Percentiles rank a stretch among this genome's conserved stretches.
Evolutionary conservation across 2,329 filamentous ascomycete genomes (phyloP).

Genomic region (Beauveria brongniartii): DNA sequence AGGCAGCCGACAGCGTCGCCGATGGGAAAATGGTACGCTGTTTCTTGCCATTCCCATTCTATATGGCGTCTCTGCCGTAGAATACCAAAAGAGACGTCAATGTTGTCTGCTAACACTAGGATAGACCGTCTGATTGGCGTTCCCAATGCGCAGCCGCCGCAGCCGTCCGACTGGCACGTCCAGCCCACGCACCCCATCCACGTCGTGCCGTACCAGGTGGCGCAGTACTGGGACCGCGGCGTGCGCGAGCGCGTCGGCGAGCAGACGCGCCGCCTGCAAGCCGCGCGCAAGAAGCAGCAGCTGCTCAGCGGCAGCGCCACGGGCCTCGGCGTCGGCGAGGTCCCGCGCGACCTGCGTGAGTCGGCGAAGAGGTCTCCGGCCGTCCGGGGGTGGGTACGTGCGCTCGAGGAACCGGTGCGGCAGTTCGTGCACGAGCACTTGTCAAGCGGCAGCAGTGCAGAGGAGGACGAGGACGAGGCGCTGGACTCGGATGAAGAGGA

Average conservation of each 20-base stretch:
- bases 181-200: slow-evolving; percentile 71
- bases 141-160: slow-evolving; percentile 75
- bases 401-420: slow-evolving; percentile 77
- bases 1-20: slow-evolving; percentile 73
- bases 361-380: slow-evolving; percentile 73
- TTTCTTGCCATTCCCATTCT: not conserved
- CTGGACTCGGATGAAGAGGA: slow-evolving; percentile 58
- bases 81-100: not conserved
- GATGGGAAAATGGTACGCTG: slow-evolving; percentile 87
- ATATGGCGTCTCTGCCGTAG: not conserved
- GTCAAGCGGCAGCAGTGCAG: slow-evolving; percentile 21
- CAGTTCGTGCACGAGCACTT: slow-evolving; percentile 52
- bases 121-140: slow-evolving; percentile 79
- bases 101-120: not conserved
- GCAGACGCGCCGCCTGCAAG: slow-evolving; percentile 31
- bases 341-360: slow-evolving; percentile 73
- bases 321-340: slow-evolving; percentile 42
- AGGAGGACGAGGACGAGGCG: not conserved
- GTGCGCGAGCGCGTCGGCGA: slow-evolving; percentile 43
- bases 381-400: slow-evolving; percentile 71
- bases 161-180: slow-evolving; percentile 74
- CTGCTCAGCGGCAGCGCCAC: slow-evolving; percentile 32
- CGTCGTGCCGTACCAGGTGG: slow-evolving; percentile 80
- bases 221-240: slow-evolving; percentile 68
- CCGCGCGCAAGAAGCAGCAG: slow-evolving; percentile 38